Percentiles rank a stretch among this genome's conserved stretches.
These are phyloP conservation scores for Pisolithus sp. DNA, from an alignment of 768 basidiomycete genomes.

Conservation along the genomic window DNA sequence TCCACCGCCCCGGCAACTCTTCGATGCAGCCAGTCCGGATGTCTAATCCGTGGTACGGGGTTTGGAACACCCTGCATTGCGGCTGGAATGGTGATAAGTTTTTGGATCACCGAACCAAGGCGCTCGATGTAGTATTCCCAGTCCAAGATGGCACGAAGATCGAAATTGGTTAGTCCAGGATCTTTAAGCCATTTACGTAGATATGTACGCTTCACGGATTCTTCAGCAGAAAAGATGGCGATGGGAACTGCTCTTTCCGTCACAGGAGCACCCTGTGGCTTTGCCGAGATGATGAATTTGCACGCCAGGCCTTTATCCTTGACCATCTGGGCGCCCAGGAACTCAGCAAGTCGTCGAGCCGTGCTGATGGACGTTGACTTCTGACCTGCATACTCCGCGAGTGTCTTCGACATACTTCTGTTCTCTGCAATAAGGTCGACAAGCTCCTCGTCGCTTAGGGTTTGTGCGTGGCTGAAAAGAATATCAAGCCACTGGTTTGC, in stretches of 20 bases:
- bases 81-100: constrained; percentile 97
- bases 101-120: constrained; percentile 95
- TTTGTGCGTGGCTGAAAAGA: constrained; percentile 81
- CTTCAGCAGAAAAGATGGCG: constrained; percentile 96
- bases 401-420: constrained; percentile 92
- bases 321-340: constrained; percentile 97
- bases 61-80: constrained; percentile 97
- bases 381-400: constrained; percentile 93
- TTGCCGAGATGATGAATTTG: constrained; percentile 97
- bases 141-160: constrained; percentile 89
- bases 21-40: constrained; percentile 96
- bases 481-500: constrained; percentile 98
- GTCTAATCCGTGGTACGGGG: constrained; percentile 90
- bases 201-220: constrained; percentile 81
- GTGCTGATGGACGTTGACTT: constrained; percentile 99
- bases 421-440: constrained; percentile 99
- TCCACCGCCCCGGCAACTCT: constrained; percentile 85
- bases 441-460: constrained; percentile 82
- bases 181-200: constrained; percentile 97
- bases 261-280: constrained; percentile 88
- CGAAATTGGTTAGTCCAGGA: constrained; percentile 78
- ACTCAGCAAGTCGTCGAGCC: constrained; percentile 90
- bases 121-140: constrained; percentile 99
- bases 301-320: constrained; percentile 99
- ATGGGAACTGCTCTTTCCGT: constrained; percentile 96